Evolutionary conservation across 2,329 filamentous ascomycete species (phyloP).

Genomic region (Penicillium palitans): DNA sequence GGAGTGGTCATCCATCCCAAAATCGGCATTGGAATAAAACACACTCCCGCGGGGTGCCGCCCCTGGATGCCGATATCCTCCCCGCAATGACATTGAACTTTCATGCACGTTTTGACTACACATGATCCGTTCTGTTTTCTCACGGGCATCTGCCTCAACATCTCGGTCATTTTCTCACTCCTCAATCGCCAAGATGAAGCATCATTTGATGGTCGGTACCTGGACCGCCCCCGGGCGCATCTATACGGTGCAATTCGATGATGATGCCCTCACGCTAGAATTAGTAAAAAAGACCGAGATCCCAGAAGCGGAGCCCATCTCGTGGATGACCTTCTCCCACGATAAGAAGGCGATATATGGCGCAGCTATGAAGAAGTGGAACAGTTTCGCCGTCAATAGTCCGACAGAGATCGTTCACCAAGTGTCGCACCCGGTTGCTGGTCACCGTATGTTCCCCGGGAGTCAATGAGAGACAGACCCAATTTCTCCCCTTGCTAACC

Average conservation of each 20-base stretch:
- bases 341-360: constrained; percentile 82
- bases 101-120: constrained; percentile 10
- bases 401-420: constrained; percentile 75
- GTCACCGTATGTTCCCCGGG: constrained; percentile 59
- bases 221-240: constrained; percentile 90
- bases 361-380: constrained; percentile 92
- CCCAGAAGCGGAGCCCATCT: constrained; percentile 80
- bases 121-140: constrained; percentile 20
- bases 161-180: constrained; percentile 16
- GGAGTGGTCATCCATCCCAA: not conserved
- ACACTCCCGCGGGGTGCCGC: constrained; percentile 19
- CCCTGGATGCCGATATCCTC: constrained; percentile 20
- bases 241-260: constrained; percentile 85
- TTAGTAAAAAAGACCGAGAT: constrained; percentile 80
- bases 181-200: constrained; percentile 62
- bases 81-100: constrained; percentile 18
- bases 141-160: constrained; percentile 8
- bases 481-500: constrained; percentile 6
- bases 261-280: constrained; percentile 71
- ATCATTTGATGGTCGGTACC: constrained; percentile 89
- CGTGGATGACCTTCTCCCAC: constrained; percentile 93
- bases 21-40: constrained; percentile 1
- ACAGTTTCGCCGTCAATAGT: constrained; percentile 73
- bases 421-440: constrained; percentile 71
- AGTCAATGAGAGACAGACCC: not conserved